Conservation (phyloP, 306 rosid genomes). For the Medicago lupulina region DNA sequence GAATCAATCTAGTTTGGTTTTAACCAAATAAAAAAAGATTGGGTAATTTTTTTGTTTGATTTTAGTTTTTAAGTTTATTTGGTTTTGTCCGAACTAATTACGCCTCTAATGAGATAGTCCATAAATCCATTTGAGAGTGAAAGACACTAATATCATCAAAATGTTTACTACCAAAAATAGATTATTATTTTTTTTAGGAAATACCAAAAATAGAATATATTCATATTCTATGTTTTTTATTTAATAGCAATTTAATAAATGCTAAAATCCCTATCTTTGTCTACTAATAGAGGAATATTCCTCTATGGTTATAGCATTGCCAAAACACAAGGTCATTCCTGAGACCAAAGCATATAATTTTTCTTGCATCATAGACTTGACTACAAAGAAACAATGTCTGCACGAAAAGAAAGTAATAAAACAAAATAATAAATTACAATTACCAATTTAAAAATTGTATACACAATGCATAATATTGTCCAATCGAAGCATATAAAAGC, state of each 20-base stretch:
- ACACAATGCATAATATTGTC: constrained; percentile 2
- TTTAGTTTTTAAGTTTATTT: no score
- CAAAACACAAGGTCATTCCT: constrained; percentile 29
- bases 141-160: no score
- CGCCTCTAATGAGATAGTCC: no score
- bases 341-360: constrained; percentile 45
- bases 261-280: constrained; percentile 19
- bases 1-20: no score
- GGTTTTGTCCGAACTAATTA: no score
- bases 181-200: no score
- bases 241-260: background rate
- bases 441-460: background rate
- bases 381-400: constrained; percentile 40
- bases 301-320: constrained; percentile 1
- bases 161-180: no score
- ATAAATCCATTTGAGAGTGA: no score
- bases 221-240: background rate
- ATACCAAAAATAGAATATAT: no score
- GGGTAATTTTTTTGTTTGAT: no score
- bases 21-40: no score
- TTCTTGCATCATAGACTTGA: constrained; percentile 25
- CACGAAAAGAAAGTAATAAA: constrained; percentile 56
- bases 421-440: constrained; percentile 20
- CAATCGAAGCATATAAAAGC: constrained; percentile 40
- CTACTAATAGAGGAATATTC: background rate